Conservation (phyloP, 2,329 filamentous ascomycete genomes). For the Conoideocrella luteorostrata region DNA sequence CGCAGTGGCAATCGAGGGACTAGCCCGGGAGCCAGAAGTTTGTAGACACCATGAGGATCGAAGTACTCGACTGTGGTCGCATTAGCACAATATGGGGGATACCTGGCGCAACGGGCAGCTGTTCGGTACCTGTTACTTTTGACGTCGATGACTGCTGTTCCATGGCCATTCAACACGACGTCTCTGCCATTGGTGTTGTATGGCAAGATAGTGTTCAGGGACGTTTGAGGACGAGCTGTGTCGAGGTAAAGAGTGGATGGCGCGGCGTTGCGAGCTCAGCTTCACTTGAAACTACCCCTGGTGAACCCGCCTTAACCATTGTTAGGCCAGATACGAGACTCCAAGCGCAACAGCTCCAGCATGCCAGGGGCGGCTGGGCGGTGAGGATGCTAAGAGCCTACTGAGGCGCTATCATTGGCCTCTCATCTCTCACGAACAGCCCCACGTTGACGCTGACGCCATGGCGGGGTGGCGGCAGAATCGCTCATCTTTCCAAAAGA, state of each 20-base stretch:
- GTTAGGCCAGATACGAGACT: too few species aligned
- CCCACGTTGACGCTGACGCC: constrained; percentile 10
- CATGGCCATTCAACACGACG: constrained; percentile 41
- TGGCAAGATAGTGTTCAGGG: constrained; percentile 5
- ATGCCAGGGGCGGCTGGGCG: too few species aligned
- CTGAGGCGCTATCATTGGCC: neutral
- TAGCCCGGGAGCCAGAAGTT: constrained; percentile 71
- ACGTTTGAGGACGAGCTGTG: neutral
- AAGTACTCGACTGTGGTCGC: constrained; percentile 83
- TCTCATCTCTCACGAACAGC: neutral
- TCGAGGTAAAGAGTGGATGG: neutral
- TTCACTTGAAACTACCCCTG: too few species aligned
- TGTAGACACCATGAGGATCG: constrained; percentile 85
- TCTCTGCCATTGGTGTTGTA: constrained; percentile 22
- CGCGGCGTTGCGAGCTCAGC: too few species aligned
- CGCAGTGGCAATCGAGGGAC: constrained; percentile 74
- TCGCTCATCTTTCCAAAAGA: constrained; percentile 6
- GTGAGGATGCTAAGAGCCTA: neutral
- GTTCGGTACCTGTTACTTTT: constrained; percentile 71
- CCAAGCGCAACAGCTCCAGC: too few species aligned
- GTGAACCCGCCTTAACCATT: too few species aligned
- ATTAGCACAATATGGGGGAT: neutral
- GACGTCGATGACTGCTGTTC: constrained; percentile 64
- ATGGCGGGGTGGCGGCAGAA: constrained; percentile 27
- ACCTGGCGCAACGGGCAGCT: constrained; percentile 1